Conservation (phyloP, 75 land plant genomes). For the Chamaecyparis obtusa region DNA sequence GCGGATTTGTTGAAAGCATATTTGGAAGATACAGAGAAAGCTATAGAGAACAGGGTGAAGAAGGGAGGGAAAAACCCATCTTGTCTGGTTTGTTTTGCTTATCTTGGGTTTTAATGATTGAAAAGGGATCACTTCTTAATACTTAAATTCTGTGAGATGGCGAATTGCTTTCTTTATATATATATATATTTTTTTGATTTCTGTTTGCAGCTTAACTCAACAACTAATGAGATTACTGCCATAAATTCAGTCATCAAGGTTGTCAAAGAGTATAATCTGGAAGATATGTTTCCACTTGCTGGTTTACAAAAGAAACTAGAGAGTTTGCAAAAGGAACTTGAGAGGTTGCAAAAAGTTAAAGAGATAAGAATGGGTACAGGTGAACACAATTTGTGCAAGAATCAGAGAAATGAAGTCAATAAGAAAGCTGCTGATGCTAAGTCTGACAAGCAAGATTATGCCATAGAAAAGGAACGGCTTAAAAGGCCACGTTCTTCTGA, state of each 20-base stretch:
- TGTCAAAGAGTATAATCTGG: neutral
- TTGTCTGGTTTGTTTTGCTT: neutral
- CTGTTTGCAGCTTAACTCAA: constrained; percentile 3
- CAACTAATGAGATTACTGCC: neutral
- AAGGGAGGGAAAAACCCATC: neutral
- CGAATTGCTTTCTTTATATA: neutral
- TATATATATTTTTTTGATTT: neutral
- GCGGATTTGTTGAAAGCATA: constrained; percentile 5
- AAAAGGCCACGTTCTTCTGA: neutral
- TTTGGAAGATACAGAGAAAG: constrained; percentile 7
- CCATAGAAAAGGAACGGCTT: neutral
- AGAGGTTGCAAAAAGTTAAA: neutral
- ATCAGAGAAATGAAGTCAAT: neutral
- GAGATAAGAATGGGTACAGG: neutral
- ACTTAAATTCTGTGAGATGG: neutral
- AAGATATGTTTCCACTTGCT: neutral
- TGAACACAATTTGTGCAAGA: neutral
- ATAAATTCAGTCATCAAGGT: neutral
- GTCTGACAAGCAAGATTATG: neutral
- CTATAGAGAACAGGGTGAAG: constrained; percentile 17
- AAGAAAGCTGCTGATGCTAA: neutral
- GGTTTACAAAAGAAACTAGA: neutral
- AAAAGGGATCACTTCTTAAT: neutral
- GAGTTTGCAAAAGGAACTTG: neutral
- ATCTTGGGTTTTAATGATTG: neutral